These are phyloP conservation scores for Silene coronaria DNA, from an alignment of 179 eudicot genomes.

Conservation along the genomic window DNA sequence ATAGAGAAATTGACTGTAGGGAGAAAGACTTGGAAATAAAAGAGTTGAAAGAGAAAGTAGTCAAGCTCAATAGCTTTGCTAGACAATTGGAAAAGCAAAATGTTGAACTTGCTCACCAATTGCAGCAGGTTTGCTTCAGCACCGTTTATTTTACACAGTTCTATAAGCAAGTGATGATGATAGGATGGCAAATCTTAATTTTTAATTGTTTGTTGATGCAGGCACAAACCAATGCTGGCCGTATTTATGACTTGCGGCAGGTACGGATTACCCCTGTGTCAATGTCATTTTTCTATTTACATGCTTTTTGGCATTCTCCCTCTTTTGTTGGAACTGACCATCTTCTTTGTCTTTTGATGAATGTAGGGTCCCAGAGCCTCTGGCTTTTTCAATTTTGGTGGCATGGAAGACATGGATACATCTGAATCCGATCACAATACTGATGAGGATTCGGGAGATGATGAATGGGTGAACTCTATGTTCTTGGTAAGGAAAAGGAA, in stretches of 20 bases:
- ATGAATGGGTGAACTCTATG: slow-evolving; percentile 49
- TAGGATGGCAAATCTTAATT: neutral
- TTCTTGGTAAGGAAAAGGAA: slow-evolving; percentile 33
- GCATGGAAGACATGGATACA: slow-evolving; percentile 82
- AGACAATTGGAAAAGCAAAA: slow-evolving; percentile 76
- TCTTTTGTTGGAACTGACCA: neutral
- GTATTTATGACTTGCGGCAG: slow-evolving; percentile 64
- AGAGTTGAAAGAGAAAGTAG: slow-evolving; percentile 77
- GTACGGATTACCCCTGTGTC: slow-evolving; percentile 27
- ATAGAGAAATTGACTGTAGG: slow-evolving; percentile 68
- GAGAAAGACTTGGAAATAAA: slow-evolving; percentile 81
- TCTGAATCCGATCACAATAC: slow-evolving; percentile 58
- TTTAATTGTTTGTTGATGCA: neutral
- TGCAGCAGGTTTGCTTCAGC: slow-evolving; percentile 46
- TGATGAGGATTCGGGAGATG: slow-evolving; percentile 39
- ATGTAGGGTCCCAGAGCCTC: slow-evolving; percentile 57
- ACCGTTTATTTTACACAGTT: slow-evolving; percentile 3
- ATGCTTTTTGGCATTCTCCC: neutral
- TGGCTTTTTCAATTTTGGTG: slow-evolving; percentile 33
- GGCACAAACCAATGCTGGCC: slow-evolving; percentile 32
- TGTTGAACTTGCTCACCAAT: slow-evolving; percentile 52
- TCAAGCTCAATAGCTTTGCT: slow-evolving; percentile 40
- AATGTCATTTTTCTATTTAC: no score
- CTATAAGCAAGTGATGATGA: neutral
- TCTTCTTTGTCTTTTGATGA: neutral